These are phyloP conservation scores for Protomyces gravidus DNA, from an alignment of 1,139 yeast genomes.

Conservation along the genomic window DNA sequence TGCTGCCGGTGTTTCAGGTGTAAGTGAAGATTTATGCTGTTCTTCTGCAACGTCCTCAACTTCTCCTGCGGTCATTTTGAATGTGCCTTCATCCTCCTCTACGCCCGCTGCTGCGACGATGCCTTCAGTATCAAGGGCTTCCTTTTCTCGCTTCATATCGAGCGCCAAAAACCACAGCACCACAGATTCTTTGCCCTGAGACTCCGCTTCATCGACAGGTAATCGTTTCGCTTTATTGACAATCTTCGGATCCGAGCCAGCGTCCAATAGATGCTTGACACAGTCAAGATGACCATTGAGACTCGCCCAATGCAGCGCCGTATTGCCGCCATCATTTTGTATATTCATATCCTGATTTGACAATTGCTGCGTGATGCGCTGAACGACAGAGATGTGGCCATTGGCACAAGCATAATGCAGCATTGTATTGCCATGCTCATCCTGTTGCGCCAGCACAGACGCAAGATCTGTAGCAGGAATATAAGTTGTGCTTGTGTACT, in stretches of 20 bases:
- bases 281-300: constrained; percentile 75
- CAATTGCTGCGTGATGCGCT: not conserved
- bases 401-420: constrained; percentile 94
- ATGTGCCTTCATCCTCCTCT: constrained; percentile 6
- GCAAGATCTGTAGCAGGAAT: constrained; percentile 28
- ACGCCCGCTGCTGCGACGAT: constrained; percentile 11
- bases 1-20: not conserved
- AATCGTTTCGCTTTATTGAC: constrained; percentile 77
- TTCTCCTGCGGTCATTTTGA: constrained; percentile 17
- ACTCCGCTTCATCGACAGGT: constrained; percentile 82
- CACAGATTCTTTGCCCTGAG: constrained; percentile 48
- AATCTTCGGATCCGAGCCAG: constrained; percentile 75
- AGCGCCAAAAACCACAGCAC: constrained; percentile 54
- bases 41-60: not conserved
- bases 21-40: not conserved
- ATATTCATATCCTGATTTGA: constrained; percentile 31
- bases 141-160: constrained; percentile 31
- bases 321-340: constrained; percentile 77
- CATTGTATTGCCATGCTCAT: constrained; percentile 68
- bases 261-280: constrained; percentile 65
- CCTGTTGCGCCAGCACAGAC: constrained; percentile 38
- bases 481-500: constrained; percentile 49
- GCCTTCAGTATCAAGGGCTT: constrained; percentile 20
- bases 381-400: constrained; percentile 52
- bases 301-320: constrained; percentile 95